Evolutionary conservation across 768 basidiomycete species (phyloP).

Genomic region (Pisolithus albus): DNA sequence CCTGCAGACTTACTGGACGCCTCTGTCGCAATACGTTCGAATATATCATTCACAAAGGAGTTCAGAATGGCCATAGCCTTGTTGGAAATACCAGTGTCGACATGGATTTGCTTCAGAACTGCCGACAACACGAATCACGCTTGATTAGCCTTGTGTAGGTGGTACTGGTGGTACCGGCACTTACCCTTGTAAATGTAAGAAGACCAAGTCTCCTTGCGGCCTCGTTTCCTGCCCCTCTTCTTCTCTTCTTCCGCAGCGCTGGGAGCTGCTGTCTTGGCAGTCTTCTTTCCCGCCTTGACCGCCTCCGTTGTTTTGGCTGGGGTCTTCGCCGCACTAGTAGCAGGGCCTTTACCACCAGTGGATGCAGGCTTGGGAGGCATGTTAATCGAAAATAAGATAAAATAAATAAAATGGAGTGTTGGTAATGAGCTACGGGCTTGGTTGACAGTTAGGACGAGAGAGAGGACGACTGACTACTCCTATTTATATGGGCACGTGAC

Average conservation of each 20-base stretch:
- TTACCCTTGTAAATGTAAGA: slow-evolving; percentile 88
- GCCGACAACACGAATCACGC: neutral
- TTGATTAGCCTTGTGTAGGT: neutral
- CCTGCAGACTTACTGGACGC: slow-evolving; percentile 56
- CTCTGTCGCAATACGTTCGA: slow-evolving; percentile 88
- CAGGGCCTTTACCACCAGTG: slow-evolving; percentile 67
- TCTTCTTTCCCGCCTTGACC: slow-evolving; percentile 77
- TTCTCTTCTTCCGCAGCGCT: slow-evolving; percentile 56
- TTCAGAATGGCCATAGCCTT: slow-evolving; percentile 97
- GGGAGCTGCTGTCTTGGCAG: slow-evolving; percentile 40
- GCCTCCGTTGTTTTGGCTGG: slow-evolving; percentile 50
- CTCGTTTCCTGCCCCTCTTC: slow-evolving; percentile 86
- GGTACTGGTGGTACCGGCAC: slow-evolving; percentile 5
- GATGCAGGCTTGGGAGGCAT: slow-evolving; percentile 64
- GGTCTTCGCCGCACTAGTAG: slow-evolving; percentile 54
- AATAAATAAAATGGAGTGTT: neutral
- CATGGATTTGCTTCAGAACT: slow-evolving; percentile 97
- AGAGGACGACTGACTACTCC: slow-evolving; percentile 14
- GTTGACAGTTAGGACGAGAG: slow-evolving; percentile 13
- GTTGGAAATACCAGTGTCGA: slow-evolving; percentile 99
- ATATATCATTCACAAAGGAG: slow-evolving; percentile 94
- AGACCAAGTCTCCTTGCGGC: slow-evolving; percentile 87
- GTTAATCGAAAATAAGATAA: slow-evolving; percentile 7
- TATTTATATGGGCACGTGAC: slow-evolving; percentile 31
- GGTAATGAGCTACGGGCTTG: neutral